These are phyloP conservation scores for Glycine latifolia DNA, from an alignment of 306 rosid genomes.

Conservation along the genomic window DNA sequence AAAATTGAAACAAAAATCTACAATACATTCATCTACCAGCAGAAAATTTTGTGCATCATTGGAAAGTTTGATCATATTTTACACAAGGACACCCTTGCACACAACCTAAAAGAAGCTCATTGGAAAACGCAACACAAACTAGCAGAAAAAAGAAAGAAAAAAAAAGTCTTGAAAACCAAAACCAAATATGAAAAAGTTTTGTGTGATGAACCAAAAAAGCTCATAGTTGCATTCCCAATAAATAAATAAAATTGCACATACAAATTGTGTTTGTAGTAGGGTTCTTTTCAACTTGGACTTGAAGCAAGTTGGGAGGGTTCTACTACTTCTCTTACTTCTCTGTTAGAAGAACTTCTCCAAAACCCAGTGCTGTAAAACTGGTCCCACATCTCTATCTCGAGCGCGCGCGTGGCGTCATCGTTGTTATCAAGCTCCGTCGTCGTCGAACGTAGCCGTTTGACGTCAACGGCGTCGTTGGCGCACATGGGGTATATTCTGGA, in stretches of 20 bases:
- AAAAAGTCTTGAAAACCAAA: background rate
- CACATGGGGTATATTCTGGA: constrained; percentile 49
- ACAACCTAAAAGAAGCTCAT: background rate
- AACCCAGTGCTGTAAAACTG: constrained; percentile 74
- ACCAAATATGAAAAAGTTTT: background rate
- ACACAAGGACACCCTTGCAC: background rate
- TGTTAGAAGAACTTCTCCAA: constrained; percentile 88
- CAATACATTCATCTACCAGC: too few species aligned
- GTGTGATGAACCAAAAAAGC: background rate
- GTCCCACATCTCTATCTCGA: constrained; percentile 98
- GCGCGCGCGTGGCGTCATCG: constrained; percentile 51
- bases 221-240: background rate
- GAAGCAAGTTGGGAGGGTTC: constrained; percentile 19
- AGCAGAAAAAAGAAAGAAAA: background rate
- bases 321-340: constrained; percentile 33
- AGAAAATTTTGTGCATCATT: background rate
- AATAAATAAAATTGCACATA: background rate
- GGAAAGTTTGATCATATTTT: background rate
- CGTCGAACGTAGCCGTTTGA: constrained; percentile 21
- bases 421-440: constrained; percentile 59
- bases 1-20: too few species aligned
- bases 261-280: background rate
- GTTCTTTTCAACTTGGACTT: background rate
- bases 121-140: background rate
- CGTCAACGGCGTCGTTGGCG: constrained; percentile 33